Base-by-base conservation (phyloP, 140 eudicot species). In the Flaveria floridana region DNA sequence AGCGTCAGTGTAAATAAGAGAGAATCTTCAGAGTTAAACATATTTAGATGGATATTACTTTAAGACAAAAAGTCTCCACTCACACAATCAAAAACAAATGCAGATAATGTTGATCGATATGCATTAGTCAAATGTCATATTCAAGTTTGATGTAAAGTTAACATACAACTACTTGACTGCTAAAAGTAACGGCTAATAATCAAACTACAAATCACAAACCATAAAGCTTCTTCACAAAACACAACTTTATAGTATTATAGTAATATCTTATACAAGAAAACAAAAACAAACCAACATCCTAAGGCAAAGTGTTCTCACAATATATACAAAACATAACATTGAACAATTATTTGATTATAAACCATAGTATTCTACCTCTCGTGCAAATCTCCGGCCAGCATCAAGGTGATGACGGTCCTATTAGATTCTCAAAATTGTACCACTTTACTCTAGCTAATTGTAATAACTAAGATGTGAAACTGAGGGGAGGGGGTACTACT, bases 291-390 rank as follows among this genome's bases (percentile, higher is more conserved):
- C 71, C 53, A 69, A 75, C 80, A 59, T 51, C 46, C 71, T 65
- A 73, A 79, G 3, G 20, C 25, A 73, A 55, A 73, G 52, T 65
- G 78, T 79, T 42, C 77, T 80, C 77, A 70, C 84, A 75, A 50
- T 80, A 80, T 80, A 25, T 80, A 80, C 81, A 80, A 50, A 69
- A 80, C 84, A 75, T 61, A 51, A 75, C 15, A 80, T n/a, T 53
- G 20, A 74, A 74, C 64, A 80, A 74, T 80, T 80, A 80, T 75
- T 80, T 19, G 42, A 62, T 68, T 61, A 58, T 61, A 46, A 62
- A 61, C 77, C 80, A 68, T 68, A 69, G 62, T 75, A 75, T 70
- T 61, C 77, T 75, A 80, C 73, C 68, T 59, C 80, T 80, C 80
- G 39, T 37, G 75, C 79, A 79, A 79, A 79, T 79, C 83, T 55